Base-by-base conservation (phyloP, 352 stramenopile species). In the Pythium periplocum region DNA sequence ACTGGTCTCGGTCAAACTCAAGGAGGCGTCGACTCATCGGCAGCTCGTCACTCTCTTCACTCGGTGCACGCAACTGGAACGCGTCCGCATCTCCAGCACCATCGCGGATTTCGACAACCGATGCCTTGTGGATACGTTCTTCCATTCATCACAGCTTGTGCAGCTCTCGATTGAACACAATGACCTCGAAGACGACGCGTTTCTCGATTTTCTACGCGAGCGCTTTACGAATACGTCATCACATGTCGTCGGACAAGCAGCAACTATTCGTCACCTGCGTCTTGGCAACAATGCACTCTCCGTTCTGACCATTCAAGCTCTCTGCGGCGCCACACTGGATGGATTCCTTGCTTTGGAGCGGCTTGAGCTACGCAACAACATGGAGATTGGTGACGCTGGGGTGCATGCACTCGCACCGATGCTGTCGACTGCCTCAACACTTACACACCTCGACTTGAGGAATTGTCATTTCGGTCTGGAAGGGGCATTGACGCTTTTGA, bases 111-210 rank as follows among this genome's bases (percentile, higher is more conserved):
- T 89, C 11, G 69, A 86, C 41, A 83, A 78, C 11, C 72, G 66
- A 11, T 26, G 57, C 34, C 70, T 89, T 2, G 45, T 90, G 6
- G 65, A 79, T 35, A 62, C 53, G 38, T 49, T 72, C 35, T 60
- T 88, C 35, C 48, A 47, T 31, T 60, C 61, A 31, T 59, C 66
- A 5, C 64, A 53, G 3, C 61, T 91, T 1, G 47, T 74, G 37
- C 56, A 55, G 0, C 62, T 93, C 7, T 88, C 78, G 6, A 53
- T 93, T 34, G 80, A 90, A 50, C 80, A 93, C 54, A 91, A 89
- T 40, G 78, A 91, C 33, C 61, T 93, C 7, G 74, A 85, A 51
- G 80, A 91, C 57, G 69, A 81, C 38, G 69, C 75, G 26, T 87
- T 93, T 37, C 26, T 32, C 7, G 47, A 42, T 1, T 4, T 64